Percentiles rank a stretch among this genome's conserved stretches.
Conservation (phyloP, 2,329 filamentous ascomycete genomes). For the Scolecobasidium constrictum region DNA sequence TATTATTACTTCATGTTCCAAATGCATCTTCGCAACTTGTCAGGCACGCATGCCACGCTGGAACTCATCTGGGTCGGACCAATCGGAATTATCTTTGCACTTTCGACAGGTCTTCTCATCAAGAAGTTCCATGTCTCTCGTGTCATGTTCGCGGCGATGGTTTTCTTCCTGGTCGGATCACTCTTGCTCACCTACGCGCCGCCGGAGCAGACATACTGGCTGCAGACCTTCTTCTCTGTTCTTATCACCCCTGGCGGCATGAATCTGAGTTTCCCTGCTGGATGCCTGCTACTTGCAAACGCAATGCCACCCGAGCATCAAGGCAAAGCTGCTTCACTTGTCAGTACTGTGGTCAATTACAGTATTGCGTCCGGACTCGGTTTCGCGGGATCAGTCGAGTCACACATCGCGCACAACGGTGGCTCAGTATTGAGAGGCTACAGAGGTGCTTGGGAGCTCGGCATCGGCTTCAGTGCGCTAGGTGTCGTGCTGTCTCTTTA, state of each 20-base stretch:
- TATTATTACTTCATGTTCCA: constrained; percentile 15
- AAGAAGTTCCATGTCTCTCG: constrained; percentile 15
- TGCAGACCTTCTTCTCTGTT: constrained; percentile 47
- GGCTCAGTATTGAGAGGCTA: constrained; percentile 1
- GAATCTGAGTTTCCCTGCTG: constrained; percentile 57
- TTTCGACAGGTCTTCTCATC: constrained; percentile 10
- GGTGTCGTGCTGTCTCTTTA: constrained; percentile 9
- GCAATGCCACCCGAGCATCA: constrained; percentile 35
- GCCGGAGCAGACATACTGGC: constrained; percentile 51
- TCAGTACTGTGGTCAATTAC: constrained; percentile 59
- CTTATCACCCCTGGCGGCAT: constrained; percentile 52
- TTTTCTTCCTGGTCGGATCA: constrained; percentile 30
- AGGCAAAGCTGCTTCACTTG: constrained; percentile 43
- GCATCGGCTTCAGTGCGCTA: constrained; percentile 7
- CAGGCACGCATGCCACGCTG: constrained; percentile 2
- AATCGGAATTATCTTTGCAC: constrained; percentile 10
- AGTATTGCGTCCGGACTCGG: constrained; percentile 55
- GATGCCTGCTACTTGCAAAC: constrained; percentile 49
- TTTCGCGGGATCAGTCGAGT: constrained; percentile 39
- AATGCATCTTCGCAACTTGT: constrained; percentile 1
- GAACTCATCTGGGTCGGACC: constrained; percentile 10
- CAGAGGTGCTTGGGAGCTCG: constrained; percentile 6
- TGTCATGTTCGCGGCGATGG: constrained; percentile 27
- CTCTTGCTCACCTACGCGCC: constrained; percentile 36
- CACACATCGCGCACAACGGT: constrained; percentile 2